Evolutionary conservation across 2,329 filamentous ascomycete species (phyloP).

Genomic region (Ceratocystis eucalypticola): DNA sequence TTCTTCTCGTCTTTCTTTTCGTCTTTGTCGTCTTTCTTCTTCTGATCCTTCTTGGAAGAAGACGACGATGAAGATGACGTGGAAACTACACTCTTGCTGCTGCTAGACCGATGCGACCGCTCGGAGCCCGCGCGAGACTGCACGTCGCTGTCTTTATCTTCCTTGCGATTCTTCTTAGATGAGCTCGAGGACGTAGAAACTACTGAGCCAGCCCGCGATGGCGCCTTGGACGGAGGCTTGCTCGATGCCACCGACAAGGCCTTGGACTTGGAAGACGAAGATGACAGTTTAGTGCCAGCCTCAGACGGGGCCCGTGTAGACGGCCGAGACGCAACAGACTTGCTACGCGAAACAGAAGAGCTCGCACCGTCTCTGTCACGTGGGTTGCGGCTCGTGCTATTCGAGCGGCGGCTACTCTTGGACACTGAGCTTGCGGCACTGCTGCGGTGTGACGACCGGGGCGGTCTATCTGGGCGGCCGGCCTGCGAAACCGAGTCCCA

Average conservation of each 20-base stretch:
- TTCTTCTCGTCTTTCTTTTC: slow-evolving; percentile 31
- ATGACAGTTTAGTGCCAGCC: slow-evolving; percentile 2
- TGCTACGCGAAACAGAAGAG: slow-evolving; percentile 16
- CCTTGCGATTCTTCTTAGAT: slow-evolving; percentile 24
- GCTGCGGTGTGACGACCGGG: slow-evolving; percentile 19
- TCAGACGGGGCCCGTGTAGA: background rate
- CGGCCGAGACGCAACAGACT: slow-evolving; percentile 6
- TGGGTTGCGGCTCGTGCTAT: slow-evolving; percentile 23
- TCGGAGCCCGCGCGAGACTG: background rate
- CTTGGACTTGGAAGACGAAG: slow-evolving; percentile 6
- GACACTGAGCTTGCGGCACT: slow-evolving; percentile 14
- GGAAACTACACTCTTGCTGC: slow-evolving; percentile 21
- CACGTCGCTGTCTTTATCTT: slow-evolving; percentile 28
- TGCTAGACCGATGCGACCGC: slow-evolving; percentile 9
- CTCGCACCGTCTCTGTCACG: slow-evolving; percentile 20
- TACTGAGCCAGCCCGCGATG: slow-evolving; percentile 9
- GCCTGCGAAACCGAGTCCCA: slow-evolving; percentile 20
- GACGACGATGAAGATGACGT: slow-evolving; percentile 5
- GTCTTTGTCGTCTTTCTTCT: slow-evolving; percentile 24
- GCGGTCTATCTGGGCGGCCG: slow-evolving; percentile 22
- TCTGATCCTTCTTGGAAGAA: slow-evolving; percentile 1
- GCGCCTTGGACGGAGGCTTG: slow-evolving; percentile 5
- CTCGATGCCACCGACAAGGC: background rate
- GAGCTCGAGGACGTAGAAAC: slow-evolving; percentile 22
- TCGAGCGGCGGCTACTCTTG: slow-evolving; percentile 7